These are phyloP conservation scores for Thalassiosira allenii DNA, from an alignment of 352 stramenopile genomes.

Conservation along the genomic window DNA sequence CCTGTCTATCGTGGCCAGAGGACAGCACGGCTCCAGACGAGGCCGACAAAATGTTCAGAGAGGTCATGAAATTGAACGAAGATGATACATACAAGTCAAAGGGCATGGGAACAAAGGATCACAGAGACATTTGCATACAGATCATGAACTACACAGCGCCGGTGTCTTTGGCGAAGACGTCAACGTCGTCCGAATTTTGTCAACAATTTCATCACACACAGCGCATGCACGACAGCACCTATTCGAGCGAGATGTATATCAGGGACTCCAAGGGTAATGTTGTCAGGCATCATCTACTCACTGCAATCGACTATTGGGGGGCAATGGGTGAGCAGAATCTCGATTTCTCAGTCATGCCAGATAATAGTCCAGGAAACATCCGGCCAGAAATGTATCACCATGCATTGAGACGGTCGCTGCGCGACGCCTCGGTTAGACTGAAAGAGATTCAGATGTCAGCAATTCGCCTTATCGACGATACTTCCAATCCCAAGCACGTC, in stretches of 20 bases:
- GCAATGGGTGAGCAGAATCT: background rate
- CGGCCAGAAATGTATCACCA: background rate
- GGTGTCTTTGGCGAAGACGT: background rate
- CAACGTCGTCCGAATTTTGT: background rate
- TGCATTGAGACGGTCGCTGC: background rate
- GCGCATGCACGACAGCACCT: background rate
- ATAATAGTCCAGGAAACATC: too few species aligned
- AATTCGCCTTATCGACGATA: background rate
- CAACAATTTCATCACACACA: background rate
- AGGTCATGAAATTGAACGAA: background rate
- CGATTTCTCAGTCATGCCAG: too few species aligned
- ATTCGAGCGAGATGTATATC: background rate
- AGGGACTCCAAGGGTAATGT: background rate
- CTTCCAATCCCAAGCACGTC: background rate
- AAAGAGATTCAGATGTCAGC: background rate
- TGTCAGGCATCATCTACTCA: background rate
- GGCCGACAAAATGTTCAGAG: background rate
- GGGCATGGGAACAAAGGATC: background rate
- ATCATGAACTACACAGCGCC: background rate
- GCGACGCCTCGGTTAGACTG: background rate
- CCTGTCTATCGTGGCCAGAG: background rate
- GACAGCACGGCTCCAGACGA: background rate
- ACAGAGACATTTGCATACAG: background rate
- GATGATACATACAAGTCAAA: too few species aligned
- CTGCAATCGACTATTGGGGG: background rate